Base-by-base conservation (phyloP, 768 basidiomycete species). In the Mycena vitilis region DNA sequence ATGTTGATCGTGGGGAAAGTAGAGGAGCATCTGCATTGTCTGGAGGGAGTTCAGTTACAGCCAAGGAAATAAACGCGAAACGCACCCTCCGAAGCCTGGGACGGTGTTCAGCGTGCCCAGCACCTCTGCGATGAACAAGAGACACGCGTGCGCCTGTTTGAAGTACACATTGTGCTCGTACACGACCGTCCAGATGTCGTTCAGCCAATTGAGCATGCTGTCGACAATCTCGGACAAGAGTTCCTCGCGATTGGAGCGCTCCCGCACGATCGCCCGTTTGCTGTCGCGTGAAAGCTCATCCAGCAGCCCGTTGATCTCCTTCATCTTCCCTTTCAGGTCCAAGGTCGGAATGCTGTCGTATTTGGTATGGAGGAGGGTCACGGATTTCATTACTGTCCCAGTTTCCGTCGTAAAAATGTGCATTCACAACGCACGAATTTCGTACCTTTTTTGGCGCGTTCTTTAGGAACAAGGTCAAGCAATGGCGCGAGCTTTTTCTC, bases 171-270 rank as follows among this genome's bases (percentile, higher is more conserved):
- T 79, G 70, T 88, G 84, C 68, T 92, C 90, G 70, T 86, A 91
- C 11, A 86, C 86, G 38, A 84, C 81, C 60, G 75, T 81, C 91
- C 91, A 92, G 42, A 92, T 86, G 69, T 88, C 85, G 73, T 82
- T 86, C 55, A 92, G 73, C 90, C 90, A 92, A n/a, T 73, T 73
- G 0, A 84, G 78, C 25, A 91, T 75, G 70, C 82, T 88, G 54
- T 87, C 83, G 11, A 90, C 78, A 9, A 86, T 83, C 74, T 92
- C 89, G 25, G 78, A 70, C 16, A 91, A 72, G 2, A 92, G 80
- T 67, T 89, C 88, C 22, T 86, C 84, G 36, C 84, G 81, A 66
- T 80, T 83, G 2, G 88, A 88, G 37, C 81, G 79, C 58, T 89
- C 89, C 59, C 82, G 85, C 69, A 88, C 78, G 63, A 86, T 78